phyloP scores from a whole-genome alignment of 495 filamentous ascomycete species.

The Ramalina intermedia region DNA sequence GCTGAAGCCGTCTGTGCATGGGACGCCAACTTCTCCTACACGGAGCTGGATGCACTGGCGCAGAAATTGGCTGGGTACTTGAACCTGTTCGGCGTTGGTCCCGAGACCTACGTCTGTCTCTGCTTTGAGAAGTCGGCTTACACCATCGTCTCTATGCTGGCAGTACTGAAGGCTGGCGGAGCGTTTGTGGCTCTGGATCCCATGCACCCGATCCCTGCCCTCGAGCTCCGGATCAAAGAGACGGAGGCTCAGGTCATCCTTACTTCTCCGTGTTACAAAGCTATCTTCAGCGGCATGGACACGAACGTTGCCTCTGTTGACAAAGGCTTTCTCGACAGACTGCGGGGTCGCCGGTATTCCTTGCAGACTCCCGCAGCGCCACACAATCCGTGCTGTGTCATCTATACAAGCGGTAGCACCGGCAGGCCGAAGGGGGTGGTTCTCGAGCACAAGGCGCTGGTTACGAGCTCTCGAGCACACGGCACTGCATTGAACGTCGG shows the following conservation, averaged over 20 bases:
- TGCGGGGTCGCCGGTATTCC: neutral
- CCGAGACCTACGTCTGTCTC: slow-evolving; percentile 24
- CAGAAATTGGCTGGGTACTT: slow-evolving; percentile 31
- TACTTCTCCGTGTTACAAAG: slow-evolving; percentile 26
- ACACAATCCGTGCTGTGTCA: slow-evolving; percentile 32
- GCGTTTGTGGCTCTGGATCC: slow-evolving; percentile 28
- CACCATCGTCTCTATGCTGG: slow-evolving; percentile 26
- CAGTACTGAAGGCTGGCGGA: slow-evolving; percentile 30
- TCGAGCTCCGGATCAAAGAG: slow-evolving; percentile 27
- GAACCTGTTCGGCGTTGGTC: slow-evolving; percentile 24
- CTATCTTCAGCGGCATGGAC: slow-evolving; percentile 23
- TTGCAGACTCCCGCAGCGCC: slow-evolving; percentile 9
- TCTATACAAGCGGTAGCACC: slow-evolving; percentile 37
- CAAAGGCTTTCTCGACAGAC: slow-evolving; percentile 24
- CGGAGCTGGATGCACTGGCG: slow-evolving; percentile 32
- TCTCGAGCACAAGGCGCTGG: slow-evolving; percentile 11
- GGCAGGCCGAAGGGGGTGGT: slow-evolving; percentile 28
- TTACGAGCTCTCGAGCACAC: slow-evolving; percentile 4
- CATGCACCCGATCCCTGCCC: slow-evolving; percentile 12
- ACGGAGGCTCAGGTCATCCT: slow-evolving; percentile 29
- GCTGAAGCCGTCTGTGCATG: slow-evolving; percentile 29
- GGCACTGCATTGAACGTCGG: slow-evolving; percentile 29
- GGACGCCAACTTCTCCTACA: slow-evolving; percentile 38
- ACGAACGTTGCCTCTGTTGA: slow-evolving; percentile 28
- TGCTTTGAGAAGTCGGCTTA: slow-evolving; percentile 29